These are phyloP conservation scores for Parafenestella ontariensis DNA, from an alignment of 2,329 filamentous ascomycete genomes.

Conservation along the genomic window DNA sequence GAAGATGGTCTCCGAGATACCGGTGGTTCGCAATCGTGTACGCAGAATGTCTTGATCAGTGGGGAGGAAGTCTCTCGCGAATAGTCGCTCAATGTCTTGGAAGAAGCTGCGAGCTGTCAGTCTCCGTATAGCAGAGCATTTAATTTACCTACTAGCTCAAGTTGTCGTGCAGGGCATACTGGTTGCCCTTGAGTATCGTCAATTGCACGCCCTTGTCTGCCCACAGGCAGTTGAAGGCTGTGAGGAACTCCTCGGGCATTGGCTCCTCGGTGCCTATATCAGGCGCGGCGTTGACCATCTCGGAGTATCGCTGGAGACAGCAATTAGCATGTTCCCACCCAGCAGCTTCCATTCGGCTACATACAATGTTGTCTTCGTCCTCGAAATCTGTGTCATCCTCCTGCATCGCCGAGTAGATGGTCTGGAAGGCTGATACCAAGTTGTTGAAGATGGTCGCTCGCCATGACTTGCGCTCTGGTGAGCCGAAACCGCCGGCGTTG, in stretches of 20 bases:
- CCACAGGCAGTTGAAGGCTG: slow-evolving; percentile 87
- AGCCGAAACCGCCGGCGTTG: slow-evolving; percentile 89
- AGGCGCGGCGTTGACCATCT: slow-evolving; percentile 76
- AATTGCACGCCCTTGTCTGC: slow-evolving; percentile 80
- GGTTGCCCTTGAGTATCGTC: slow-evolving; percentile 92
- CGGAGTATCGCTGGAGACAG: slow-evolving; percentile 72
- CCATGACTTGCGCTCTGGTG: slow-evolving; percentile 89
- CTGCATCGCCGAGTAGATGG: slow-evolving; percentile 89
- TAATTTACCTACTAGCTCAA: slow-evolving; percentile 76
- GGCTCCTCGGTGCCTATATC: slow-evolving; percentile 84
- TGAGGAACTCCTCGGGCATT: slow-evolving; percentile 78
- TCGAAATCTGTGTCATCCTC: slow-evolving; percentile 82
- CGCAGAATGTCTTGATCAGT: slow-evolving; percentile 94
- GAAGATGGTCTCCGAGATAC: slow-evolving; percentile 94
- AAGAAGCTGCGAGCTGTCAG: slow-evolving; percentile 72
- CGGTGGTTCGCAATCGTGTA: slow-evolving; percentile 87
- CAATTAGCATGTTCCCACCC: slow-evolving; percentile 2
- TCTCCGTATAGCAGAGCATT: background rate
- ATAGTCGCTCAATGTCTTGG: slow-evolving; percentile 67
- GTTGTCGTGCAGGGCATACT: slow-evolving; percentile 96
- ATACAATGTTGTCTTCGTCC: slow-evolving; percentile 78
- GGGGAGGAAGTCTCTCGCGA: slow-evolving; percentile 78
- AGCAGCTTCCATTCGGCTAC: slow-evolving; percentile 33
- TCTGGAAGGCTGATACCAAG: slow-evolving; percentile 88
- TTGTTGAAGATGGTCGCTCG: slow-evolving; percentile 97